phyloP scores from a whole-genome alignment of 495 filamentous ascomycete genomes.

The Penicillium cataractarum region DNA sequence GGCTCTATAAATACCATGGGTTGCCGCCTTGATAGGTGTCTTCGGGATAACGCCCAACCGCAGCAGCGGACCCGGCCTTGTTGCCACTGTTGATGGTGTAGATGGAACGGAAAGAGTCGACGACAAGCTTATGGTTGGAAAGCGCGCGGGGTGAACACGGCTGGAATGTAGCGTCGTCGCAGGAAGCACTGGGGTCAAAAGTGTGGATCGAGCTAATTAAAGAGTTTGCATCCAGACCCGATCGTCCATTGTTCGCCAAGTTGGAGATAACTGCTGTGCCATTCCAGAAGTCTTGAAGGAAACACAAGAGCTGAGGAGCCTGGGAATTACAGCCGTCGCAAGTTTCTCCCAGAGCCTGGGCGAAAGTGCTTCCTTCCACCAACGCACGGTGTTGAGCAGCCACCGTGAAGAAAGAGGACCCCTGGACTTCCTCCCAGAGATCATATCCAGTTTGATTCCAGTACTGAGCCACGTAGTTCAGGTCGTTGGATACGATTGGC shows the following conservation, averaged over 20 bases:
- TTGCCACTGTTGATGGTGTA: conserved; percentile 45
- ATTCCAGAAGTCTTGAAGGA: conserved; percentile 52
- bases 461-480: conserved; percentile 70
- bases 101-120: conserved; percentile 56
- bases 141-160: conserved; percentile 52
- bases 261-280: conserved; percentile 48
- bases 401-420: conserved; percentile 64
- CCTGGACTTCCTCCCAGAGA: conserved; percentile 73
- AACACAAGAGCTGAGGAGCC: conserved; percentile 55
- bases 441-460: conserved; percentile 60
- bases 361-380: conserved; percentile 65
- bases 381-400: conserved; percentile 60
- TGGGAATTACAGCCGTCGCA: conserved; percentile 50
- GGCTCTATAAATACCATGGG: conserved; percentile 44
- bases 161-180: conserved; percentile 53
- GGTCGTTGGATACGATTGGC: conserved; percentile 60
- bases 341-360: conserved; percentile 44
- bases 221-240: conserved; percentile 52
- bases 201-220: conserved; percentile 48
- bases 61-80: conserved; percentile 54
- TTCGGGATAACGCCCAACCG: conserved; percentile 70
- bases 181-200: conserved; percentile 53
- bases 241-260: conserved; percentile 43
- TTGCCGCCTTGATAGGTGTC: conserved; percentile 69
- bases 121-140: conserved; percentile 53